Evolutionary conservation across 2,329 filamentous ascomycete species (phyloP).

Genomic region (Stachybotrys elegans): DNA sequence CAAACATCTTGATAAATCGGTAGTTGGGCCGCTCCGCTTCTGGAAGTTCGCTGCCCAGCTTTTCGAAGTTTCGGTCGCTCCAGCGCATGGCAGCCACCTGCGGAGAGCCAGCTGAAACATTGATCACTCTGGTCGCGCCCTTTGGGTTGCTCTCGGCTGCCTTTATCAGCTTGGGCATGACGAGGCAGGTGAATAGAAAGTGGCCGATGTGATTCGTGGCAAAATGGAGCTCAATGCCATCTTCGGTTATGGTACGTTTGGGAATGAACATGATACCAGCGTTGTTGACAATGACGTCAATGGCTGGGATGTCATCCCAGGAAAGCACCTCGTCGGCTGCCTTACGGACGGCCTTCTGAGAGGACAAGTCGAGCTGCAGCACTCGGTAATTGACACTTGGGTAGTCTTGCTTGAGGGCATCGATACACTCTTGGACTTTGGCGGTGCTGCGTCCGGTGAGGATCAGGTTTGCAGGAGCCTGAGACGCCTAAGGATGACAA

Average conservation of each 20-base stretch:
- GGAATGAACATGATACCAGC: conserved; percentile 30
- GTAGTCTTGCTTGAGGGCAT: conserved; percentile 24
- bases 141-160: conserved; percentile 18
- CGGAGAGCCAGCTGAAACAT: conserved; percentile 36
- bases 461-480: conserved; percentile 29
- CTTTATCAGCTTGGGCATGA: conserved; percentile 28
- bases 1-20: conserved; percentile 9
- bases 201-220: conserved; percentile 32
- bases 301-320: conserved; percentile 19
- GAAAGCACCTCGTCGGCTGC: conserved; percentile 27
- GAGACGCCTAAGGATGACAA: conserved; percentile 11
- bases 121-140: conserved; percentile 32
- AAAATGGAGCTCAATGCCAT: conserved; percentile 32
- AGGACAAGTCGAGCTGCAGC: conserved; percentile 32
- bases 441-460: conserved; percentile 31
- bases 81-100: conserved; percentile 31
- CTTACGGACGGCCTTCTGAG: conserved; percentile 29
- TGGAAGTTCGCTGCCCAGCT: conserved; percentile 16
- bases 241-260: conserved; percentile 22
- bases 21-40: conserved; percentile 11
- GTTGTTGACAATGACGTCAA: conserved; percentile 34
- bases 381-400: conserved; percentile 26
- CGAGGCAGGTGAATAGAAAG: conserved; percentile 29
- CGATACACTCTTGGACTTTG: conserved; percentile 30
- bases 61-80: conserved; percentile 37